A percentile compares a stretch with the other conserved stretches of the same genome.
Evolutionary conservation across 176 grass and related monocot species (phyloP).

Genomic region (Oryza meyeriana): DNA sequence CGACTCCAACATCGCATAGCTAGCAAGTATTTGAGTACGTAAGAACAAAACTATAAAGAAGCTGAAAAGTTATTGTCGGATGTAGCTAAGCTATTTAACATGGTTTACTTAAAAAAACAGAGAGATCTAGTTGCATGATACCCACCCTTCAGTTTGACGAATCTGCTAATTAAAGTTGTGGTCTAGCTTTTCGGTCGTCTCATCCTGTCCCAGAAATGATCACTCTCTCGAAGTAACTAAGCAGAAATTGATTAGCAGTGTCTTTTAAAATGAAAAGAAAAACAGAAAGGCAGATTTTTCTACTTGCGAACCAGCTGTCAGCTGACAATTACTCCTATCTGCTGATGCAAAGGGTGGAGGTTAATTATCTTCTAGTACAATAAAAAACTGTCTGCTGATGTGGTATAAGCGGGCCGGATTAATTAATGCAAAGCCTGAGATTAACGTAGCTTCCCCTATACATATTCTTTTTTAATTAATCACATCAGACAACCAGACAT

Average conservation of each 20-base stretch:
- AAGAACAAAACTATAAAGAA: not conserved
- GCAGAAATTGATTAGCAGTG: not conserved
- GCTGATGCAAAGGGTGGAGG: not conserved
- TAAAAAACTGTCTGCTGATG: not conserved
- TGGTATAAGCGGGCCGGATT: not conserved
- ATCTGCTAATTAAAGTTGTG: no score
- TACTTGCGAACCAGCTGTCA: not conserved
- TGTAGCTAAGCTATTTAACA: not conserved
- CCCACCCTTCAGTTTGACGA: no score
- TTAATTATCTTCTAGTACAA: no score
- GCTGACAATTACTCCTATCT: not conserved
- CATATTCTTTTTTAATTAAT: not conserved
- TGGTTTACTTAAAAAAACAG: no score
- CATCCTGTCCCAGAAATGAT: not conserved
- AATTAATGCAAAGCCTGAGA: not conserved
- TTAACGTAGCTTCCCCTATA: not conserved
- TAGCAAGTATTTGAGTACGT: not conserved
- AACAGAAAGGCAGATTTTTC: not conserved
- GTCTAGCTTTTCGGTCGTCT: not conserved
- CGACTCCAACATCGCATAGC: not conserved
- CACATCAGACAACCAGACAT: not conserved
- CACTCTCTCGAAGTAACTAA: not conserved
- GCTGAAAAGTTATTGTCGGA: not conserved
- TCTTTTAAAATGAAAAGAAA: not conserved
- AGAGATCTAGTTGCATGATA: no score